Evolutionary conservation across 2,329 filamentous ascomycete genomes (phyloP), one percentile per base, ranked within the genome.

Genomic region (Xylariaceae sp.): DNA sequence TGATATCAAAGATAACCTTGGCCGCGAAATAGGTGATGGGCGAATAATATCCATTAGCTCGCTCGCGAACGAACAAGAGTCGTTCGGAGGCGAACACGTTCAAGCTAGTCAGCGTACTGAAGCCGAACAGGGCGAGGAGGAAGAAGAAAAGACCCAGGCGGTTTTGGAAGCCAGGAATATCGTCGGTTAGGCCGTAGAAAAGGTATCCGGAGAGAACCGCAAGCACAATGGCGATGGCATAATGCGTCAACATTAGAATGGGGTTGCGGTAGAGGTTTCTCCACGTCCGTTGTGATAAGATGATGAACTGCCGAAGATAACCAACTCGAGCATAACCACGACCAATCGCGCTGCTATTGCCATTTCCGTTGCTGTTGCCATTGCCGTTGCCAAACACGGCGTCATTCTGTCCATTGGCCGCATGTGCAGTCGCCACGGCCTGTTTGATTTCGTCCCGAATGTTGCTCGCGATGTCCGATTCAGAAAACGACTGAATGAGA

Each of bases 111-210:
- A 99, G 80, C 0, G 93, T 97, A 74, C 91, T 96, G 79, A 99
- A 99, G 8, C 94, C 94, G 69, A 97, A 99, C 2, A 99, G 82
- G 0, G 94, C 92, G 1, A 99, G 82, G 39, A 99, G 82, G 78
- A 99, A 99, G 79, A 99, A 96, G 82, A 99, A 99, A 11, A 99
- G 84, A 63, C 94, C 94, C 4, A 99, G 86, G 17, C 94, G 86
- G 74, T 99, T 99, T 74, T 99, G 94, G 82, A 99, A 99, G 39
- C 95, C 94, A 62, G 91, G 88, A 67, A 99, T 96, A 70, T 99
- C 92, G 70, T 96, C 92, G 0, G 92, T 96, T 52, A 99, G 80
- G 2, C 93, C 94, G 69, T 97, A 99, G 78, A 97, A 99, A 10
- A 99, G 82, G 74, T 90, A 97, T 2, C 94, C 94, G 1, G 93